These are phyloP conservation scores for Nigrospora osmanthi DNA, from an alignment of 2,329 filamentous ascomycete genomes.

Conservation along the genomic window DNA sequence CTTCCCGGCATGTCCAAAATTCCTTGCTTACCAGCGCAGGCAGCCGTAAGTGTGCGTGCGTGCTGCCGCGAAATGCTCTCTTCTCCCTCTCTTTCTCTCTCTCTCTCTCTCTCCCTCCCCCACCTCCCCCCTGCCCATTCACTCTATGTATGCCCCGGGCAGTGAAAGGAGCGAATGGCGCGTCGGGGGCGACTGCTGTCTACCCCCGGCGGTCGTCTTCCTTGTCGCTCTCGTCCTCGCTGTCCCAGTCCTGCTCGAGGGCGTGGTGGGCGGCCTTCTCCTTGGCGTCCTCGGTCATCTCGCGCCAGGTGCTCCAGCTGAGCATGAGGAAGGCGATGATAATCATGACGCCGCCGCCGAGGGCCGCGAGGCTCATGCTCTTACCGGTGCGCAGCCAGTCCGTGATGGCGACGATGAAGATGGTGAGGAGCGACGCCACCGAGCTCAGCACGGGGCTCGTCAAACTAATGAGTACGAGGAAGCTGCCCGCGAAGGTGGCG, in stretches of 20 bases:
- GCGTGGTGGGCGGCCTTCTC: conserved; percentile 34
- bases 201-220: neutral
- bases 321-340: conserved; percentile 81
- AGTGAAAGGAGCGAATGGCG: no score
- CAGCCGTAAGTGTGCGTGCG: no score
- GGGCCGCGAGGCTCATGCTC: conserved; percentile 64
- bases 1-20: no score
- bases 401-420: conserved; percentile 89
- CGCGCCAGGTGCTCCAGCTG: conserved; percentile 84
- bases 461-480: conserved; percentile 85
- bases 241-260: neutral
- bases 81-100: no score
- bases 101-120: no score
- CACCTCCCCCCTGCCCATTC: no score
- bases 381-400: conserved; percentile 82
- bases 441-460: conserved; percentile 89
- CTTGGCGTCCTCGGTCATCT: conserved; percentile 78
- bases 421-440: conserved; percentile 88
- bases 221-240: conserved; percentile 2
- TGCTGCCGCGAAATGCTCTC: no score
- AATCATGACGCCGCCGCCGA: conserved; percentile 80
- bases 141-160: no score
- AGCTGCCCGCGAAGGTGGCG: conserved; percentile 85
- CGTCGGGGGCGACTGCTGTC: no score
- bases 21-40: no score